Evolutionary conservation across 2,329 filamentous ascomycete species (phyloP).

Genomic region (Cercospora sp.): DNA sequence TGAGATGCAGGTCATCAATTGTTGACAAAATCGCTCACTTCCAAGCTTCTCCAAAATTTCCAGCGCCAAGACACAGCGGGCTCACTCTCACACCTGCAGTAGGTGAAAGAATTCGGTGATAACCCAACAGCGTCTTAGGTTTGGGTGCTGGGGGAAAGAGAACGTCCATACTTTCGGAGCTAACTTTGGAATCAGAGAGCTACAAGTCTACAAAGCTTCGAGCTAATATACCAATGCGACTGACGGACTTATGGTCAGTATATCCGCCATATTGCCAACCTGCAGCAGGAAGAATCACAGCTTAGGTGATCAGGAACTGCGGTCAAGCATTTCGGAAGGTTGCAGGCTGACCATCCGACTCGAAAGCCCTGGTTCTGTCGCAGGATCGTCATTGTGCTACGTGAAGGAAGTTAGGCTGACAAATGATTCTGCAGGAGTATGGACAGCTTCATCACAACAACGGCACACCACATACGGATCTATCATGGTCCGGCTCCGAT

Average conservation of each 20-base stretch:
- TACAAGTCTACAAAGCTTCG: not conserved
- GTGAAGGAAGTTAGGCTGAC: not conserved
- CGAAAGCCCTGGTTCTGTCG: not conserved
- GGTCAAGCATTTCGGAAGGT: not conserved
- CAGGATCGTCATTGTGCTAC: not conserved
- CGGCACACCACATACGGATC: not conserved
- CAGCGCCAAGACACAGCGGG: too few species aligned
- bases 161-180: not conserved
- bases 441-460: not conserved
- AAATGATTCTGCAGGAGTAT: not conserved
- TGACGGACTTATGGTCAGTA: not conserved
- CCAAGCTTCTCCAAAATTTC: too few species aligned
- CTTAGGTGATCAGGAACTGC: not conserved
- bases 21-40: too few species aligned
- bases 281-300: not conserved
- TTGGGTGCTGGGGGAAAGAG: constrained; percentile 15
- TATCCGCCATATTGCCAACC: not conserved
- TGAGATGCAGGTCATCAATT: too few species aligned
- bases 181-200: not conserved
- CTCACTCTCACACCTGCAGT: too few species aligned
- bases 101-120: too few species aligned
- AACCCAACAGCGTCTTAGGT: too few species aligned
- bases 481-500: not conserved
- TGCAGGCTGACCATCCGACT: not conserved
- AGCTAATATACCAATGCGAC: too few species aligned